A percentile compares a stretch with the other conserved stretches of the same genome.
These are phyloP conservation scores for Scutellaria barbata DNA, from an alignment of 257 asterid species.

Conservation along the genomic window DNA sequence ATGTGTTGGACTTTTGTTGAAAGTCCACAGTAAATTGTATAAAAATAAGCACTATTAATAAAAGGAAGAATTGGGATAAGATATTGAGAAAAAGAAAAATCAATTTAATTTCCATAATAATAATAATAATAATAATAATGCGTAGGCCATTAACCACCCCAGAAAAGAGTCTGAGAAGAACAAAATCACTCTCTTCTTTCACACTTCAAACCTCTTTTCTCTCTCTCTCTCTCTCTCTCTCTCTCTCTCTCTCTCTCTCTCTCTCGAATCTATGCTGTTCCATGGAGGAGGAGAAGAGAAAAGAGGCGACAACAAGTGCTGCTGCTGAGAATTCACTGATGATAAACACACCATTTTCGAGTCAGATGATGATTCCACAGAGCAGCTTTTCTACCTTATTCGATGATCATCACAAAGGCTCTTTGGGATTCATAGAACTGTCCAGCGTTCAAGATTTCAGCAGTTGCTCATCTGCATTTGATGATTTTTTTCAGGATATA, in stretches of 20 bases:
- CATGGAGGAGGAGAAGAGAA: conserved; percentile 39
- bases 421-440: conserved; percentile 40
- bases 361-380: conserved; percentile 27
- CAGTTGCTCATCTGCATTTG: conserved; percentile 40
- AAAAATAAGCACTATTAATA: not conserved
- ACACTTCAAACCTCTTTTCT: conserved; percentile 41
- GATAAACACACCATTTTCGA: conserved; percentile 6
- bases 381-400: conserved; percentile 29
- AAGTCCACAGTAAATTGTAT: conserved; percentile 2
- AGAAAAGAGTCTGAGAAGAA: conserved; percentile 13
- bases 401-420: conserved; percentile 29
- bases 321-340: not conserved
- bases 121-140: not conserved
- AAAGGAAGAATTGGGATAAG: not conserved
- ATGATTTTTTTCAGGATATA: conserved; percentile 42
- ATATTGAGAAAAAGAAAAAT: conserved; percentile 13
- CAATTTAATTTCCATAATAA: not conserved
- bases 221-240: conserved; percentile 35
- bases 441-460: conserved; percentile 36
- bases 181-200: conserved; percentile 45
- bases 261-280: conserved; percentile 35
- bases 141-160: conserved; percentile 43
- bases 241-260: conserved; percentile 37
- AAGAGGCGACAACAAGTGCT: conserved; percentile 14
- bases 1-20: not conserved